These are phyloP conservation scores for Tulasnella sp. DNA, from an alignment of 768 basidiomycete genomes.

Conservation along the genomic window DNA sequence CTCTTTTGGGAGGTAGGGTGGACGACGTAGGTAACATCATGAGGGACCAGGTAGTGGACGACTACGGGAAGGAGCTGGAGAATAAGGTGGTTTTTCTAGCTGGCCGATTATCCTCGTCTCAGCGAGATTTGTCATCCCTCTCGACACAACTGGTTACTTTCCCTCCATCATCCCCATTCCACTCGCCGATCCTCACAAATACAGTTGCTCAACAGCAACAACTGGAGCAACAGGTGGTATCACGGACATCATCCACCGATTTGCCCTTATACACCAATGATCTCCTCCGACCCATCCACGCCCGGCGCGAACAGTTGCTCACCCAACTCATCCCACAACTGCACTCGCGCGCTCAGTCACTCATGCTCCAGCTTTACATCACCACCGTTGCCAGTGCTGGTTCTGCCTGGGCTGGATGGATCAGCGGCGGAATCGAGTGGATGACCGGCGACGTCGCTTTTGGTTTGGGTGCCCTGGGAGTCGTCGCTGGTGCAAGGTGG, in stretches of 20 bases:
- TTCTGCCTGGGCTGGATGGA: slow-evolving; percentile 52
- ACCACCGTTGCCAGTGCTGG: slow-evolving; percentile 41
- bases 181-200: slow-evolving; percentile 10
- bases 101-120: slow-evolving; percentile 34
- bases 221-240: not conserved
- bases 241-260: not conserved
- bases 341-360: slow-evolving; percentile 53
- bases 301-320: not conserved
- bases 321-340: slow-evolving; percentile 29
- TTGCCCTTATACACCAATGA: not conserved
- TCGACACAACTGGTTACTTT: not conserved
- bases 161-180: slow-evolving; percentile 1
- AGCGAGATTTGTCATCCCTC: slow-evolving; percentile 24
- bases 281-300: not conserved
- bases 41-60: not conserved
- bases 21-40: slow-evolving; percentile 19
- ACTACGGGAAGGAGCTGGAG: slow-evolving; percentile 8
- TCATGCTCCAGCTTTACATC: slow-evolving; percentile 40
- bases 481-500: slow-evolving; percentile 46
- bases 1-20: slow-evolving; percentile 18
- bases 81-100: not conserved
- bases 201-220: slow-evolving; percentile 2
- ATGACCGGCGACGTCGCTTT: slow-evolving; percentile 43
- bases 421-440: slow-evolving; percentile 33
- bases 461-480: slow-evolving; percentile 46